phyloP scores from a whole-genome alignment of 345 rosid species.

The Eucalyptus regnans region DNA sequence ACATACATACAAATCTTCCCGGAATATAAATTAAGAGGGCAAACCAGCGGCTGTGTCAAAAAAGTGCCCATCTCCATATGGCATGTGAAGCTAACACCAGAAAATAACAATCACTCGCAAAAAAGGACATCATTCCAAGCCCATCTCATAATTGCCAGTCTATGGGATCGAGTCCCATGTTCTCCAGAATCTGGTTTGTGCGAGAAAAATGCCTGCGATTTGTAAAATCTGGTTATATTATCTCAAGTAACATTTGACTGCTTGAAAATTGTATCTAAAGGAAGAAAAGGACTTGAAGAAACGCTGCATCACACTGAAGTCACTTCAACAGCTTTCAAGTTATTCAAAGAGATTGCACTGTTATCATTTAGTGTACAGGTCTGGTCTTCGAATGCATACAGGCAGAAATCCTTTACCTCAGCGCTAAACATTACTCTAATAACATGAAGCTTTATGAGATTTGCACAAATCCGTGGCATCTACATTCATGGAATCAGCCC shows the following conservation, averaged over 20 bases:
- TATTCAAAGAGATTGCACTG: neutral
- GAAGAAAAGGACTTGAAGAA: neutral
- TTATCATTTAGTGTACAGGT: neutral
- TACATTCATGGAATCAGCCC: neutral
- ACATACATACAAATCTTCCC: neutral
- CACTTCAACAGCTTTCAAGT: neutral
- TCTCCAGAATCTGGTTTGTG: slow-evolving; percentile 67
- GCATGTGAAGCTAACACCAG: neutral
- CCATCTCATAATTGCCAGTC: slow-evolving; percentile 68
- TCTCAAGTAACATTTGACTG: neutral
- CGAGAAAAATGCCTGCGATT: slow-evolving; percentile 75
- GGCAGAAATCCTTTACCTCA: neutral
- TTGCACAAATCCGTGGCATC: neutral
- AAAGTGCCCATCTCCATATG: neutral
- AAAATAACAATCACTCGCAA: neutral
- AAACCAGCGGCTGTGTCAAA: neutral
- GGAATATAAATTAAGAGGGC: neutral
- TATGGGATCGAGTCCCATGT: slow-evolving; percentile 48
- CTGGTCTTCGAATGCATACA: neutral
- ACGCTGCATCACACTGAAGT: neutral
- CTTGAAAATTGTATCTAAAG: neutral
- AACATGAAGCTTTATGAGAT: neutral
- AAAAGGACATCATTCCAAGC: neutral
- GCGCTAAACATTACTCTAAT: neutral
- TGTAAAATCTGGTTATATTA: neutral